These are phyloP conservation scores for Actinomortierella ambigua DNA, from an alignment of 371 early-diverging fungal genomes.

Conservation along the genomic window DNA sequence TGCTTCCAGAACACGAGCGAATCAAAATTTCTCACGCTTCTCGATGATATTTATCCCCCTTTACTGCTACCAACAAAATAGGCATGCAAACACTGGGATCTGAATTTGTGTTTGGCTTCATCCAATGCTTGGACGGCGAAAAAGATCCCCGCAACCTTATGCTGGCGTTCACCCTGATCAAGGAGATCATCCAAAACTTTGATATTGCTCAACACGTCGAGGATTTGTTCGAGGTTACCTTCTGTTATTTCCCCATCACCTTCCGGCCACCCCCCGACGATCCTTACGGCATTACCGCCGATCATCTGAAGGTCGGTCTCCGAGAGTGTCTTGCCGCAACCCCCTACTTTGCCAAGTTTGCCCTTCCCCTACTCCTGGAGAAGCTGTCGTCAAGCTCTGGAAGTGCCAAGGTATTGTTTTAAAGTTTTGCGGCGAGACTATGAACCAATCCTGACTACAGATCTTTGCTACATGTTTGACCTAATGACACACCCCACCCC, in stretches of 20 bases:
- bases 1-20: neutral
- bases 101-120: constrained; percentile 85
- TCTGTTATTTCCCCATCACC: constrained; percentile 99
- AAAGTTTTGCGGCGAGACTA: too few species aligned
- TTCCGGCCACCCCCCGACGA: constrained; percentile 95
- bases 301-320: constrained; percentile 78
- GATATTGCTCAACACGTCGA: constrained; percentile 81
- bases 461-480: too few species aligned
- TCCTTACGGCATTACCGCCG: constrained; percentile 91
- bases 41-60: neutral
- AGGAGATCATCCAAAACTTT: constrained; percentile 66
- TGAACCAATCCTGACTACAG: too few species aligned
- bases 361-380: constrained; percentile 86
- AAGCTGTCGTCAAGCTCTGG: constrained; percentile 87
- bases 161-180: constrained; percentile 79
- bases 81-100: constrained; percentile 48
- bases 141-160: constrained; percentile 97
- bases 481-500: too few species aligned
- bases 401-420: constrained; percentile 89
- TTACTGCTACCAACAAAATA: constrained; percentile 4
- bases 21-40: neutral
- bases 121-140: constrained; percentile 93
- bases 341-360: constrained; percentile 76
- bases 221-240: constrained; percentile 94
- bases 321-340: constrained; percentile 74